phyloP scores from a whole-genome alignment of 345 rosid genomes.

The Eucalyptus grandis region DNA sequence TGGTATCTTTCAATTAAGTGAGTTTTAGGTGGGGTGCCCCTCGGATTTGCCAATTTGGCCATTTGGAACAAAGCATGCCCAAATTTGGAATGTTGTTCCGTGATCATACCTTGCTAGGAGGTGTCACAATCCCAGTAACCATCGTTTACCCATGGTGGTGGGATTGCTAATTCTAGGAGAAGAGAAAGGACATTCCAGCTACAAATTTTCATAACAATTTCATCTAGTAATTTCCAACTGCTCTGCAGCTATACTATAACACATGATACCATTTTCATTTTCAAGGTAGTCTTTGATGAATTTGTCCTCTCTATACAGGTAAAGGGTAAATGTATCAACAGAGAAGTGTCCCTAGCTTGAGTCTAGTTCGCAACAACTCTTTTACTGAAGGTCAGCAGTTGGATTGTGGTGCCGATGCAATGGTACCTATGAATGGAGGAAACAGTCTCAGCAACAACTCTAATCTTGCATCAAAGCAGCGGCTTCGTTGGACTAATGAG shows the following conservation, averaged over 20 bases:
- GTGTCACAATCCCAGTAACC: not conserved
- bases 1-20: not conserved
- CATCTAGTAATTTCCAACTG: not conserved
- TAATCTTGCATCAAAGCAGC: constrained; percentile 81
- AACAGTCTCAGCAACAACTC: constrained; percentile 39
- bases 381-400: constrained; percentile 33
- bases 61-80: not conserved
- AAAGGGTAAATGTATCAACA: constrained; percentile 31
- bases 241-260: not conserved
- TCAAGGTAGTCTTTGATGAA: not conserved
- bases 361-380: constrained; percentile 22
- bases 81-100: not conserved
- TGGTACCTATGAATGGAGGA: constrained; percentile 58
- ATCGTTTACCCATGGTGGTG: not conserved
- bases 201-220: not conserved
- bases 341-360: constrained; percentile 21
- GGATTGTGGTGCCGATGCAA: constrained; percentile 29
- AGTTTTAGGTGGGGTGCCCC: not conserved
- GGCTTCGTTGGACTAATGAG: constrained; percentile 18
- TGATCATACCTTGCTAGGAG: not conserved
- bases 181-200: not conserved
- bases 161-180: not conserved
- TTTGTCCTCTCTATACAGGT: constrained; percentile 6
- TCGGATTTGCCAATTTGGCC: not conserved
- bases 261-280: not conserved